Conservation (phyloP, 2,329 filamentous ascomycete species). For the Fusarium bulbicola region DNA sequence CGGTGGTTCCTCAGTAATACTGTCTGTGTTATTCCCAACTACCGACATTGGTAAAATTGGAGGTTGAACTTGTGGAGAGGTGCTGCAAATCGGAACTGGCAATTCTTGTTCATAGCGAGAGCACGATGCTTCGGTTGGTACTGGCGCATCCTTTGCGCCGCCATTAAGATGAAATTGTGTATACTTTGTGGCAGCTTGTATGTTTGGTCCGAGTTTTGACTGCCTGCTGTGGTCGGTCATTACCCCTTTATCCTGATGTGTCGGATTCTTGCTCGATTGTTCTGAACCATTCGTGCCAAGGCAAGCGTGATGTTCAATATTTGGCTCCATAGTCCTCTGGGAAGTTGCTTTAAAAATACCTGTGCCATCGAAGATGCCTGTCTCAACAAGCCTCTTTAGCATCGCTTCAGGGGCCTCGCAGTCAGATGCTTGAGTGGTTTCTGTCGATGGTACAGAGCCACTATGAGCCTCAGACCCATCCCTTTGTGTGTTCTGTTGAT, state of each 20-base stretch:
- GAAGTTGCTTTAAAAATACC: neutral
- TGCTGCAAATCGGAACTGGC: neutral
- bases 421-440: neutral
- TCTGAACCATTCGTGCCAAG: neutral
- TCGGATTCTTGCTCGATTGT: neutral
- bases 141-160: neutral
- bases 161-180: neutral
- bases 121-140: neutral
- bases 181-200: neutral
- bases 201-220: neutral
- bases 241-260: conserved; percentile 34
- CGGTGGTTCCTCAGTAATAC: neutral
- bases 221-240: conserved; percentile 21
- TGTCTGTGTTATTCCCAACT: neutral
- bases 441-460: neutral
- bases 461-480: neutral
- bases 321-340: neutral
- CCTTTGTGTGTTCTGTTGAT: neutral
- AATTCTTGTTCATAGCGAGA: neutral
- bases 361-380: conserved; percentile 34
- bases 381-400: conserved; percentile 22
- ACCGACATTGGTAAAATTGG: neutral
- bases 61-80: neutral
- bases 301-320: neutral
- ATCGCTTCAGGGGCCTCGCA: conserved; percentile 1